A percentile compares a stretch with the other conserved stretches of the same genome.
Conservation (phyloP, 768 basidiomycete genomes). For the Boletellus sp. region DNA sequence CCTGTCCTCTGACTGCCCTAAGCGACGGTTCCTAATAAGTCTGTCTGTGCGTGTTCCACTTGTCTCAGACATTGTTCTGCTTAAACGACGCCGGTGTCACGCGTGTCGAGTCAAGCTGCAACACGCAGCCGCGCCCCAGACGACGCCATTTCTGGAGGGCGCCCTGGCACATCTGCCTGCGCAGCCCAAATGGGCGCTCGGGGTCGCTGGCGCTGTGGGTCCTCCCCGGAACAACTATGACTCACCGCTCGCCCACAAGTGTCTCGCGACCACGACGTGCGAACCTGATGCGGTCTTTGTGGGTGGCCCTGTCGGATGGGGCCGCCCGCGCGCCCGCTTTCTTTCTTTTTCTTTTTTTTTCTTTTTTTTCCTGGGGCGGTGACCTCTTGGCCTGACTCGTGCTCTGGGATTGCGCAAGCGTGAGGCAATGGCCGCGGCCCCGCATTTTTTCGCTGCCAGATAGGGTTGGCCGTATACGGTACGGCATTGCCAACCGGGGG, state of each 20-base stretch:
- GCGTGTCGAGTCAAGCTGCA: background rate
- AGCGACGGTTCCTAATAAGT: constrained; percentile 41
- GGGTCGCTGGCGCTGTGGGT: constrained; percentile 39
- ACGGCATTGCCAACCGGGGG: constrained; percentile 51
- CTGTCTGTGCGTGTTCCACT: constrained; percentile 50
- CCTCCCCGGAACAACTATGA: constrained; percentile 44
- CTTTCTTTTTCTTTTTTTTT: too few species aligned
- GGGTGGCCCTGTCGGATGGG: constrained; percentile 43
- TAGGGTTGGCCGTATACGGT: constrained; percentile 57
- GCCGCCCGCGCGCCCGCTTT: background rate
- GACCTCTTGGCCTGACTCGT: background rate
- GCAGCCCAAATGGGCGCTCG: constrained; percentile 38
- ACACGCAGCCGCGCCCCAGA: constrained; percentile 53
- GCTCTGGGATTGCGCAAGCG: constrained; percentile 27
- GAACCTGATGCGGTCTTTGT: constrained; percentile 45
- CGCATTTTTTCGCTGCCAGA: constrained; percentile 36
- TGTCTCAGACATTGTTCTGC: constrained; percentile 58
- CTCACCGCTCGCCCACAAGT: constrained; percentile 39
- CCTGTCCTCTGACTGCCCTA: constrained; percentile 49
- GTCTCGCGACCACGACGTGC: constrained; percentile 47
- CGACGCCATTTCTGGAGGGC: constrained; percentile 48
- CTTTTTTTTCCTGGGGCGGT: background rate
- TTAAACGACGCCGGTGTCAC: background rate
- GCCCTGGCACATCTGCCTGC: constrained; percentile 42
- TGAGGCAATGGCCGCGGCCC: constrained; percentile 42